phyloP scores from a whole-genome alignment of 108 stramenopile species.

The Nannochloropsis gaditana region DNA sequence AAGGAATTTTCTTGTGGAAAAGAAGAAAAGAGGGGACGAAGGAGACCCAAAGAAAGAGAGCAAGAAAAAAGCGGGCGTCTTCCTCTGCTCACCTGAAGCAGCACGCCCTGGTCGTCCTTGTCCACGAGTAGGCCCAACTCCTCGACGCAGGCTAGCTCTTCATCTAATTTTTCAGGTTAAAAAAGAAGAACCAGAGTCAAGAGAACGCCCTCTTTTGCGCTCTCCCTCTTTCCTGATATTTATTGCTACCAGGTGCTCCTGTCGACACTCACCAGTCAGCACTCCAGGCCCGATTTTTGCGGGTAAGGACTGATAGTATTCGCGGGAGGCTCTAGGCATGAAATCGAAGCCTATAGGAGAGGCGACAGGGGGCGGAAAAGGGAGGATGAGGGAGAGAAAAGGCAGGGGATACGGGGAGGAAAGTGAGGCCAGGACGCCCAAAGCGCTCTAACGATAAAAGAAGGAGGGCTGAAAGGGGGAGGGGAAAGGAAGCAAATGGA shows the following conservation, averaged over 20 bases:
- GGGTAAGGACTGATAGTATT: not conserved
- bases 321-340: not conserved
- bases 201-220: not conserved
- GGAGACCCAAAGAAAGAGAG: not conserved
- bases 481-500: not conserved
- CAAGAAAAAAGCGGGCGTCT: not conserved
- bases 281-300: not conserved
- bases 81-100: constrained; percentile 41
- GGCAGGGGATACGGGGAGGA: not conserved
- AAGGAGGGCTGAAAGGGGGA: not conserved
- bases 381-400: not conserved
- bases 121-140: constrained; percentile 73
- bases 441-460: not conserved
- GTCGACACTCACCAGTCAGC: not conserved
- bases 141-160: constrained; percentile 57
- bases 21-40: not conserved
- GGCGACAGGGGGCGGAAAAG: not conserved
- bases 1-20: not conserved
- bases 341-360: not conserved
- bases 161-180: not conserved
- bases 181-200: not conserved
- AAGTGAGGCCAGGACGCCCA: not conserved
- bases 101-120: constrained; percentile 72
- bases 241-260: not conserved
- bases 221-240: not conserved